Evolutionary conservation across 257 asterid species (phyloP), one percentile per base, ranked within the genome.

Genomic region (Cynanchum wilfordii): DNA sequence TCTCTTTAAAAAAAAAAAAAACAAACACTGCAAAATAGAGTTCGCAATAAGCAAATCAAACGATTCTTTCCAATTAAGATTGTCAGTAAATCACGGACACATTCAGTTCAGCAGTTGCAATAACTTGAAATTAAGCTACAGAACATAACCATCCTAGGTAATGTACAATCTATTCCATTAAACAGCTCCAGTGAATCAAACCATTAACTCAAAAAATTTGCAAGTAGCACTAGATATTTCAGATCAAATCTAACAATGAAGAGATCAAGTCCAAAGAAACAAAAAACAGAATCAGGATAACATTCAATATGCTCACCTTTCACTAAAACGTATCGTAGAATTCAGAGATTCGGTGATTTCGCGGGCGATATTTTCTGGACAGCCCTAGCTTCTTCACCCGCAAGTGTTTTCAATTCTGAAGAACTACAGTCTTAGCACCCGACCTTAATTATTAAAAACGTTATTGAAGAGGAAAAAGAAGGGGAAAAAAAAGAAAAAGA

Each of bases 1-100:
- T 82, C 24, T 6, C 9, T 62, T 64, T 27, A 36, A 80, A 71
- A 76, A 51, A 54, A 76, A n/a, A n/a, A n/a, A n/a, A n/a, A 51
- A 54, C 54, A 27, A 66, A 9, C 51, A 49, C 19, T 27, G 11
- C 1, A 50, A 15, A 55, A 8, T 67, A 42, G 10, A 44, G 16
- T 45, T 68, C 24, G 10, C 2, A 25, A 2, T 72, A 60, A 30
- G 30, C 44, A 63, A 63, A 63, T 33, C 8, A 63, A 63, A 63
- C 38, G 68, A 33, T 6, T 38, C 47, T 62, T 62, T 60, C 4
- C 68, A 17, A 62, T 15, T 13, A 62, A 30, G 44, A 33, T 62
- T 8, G 13, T 10, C 68, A 29, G 3, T 33, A 36, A 16, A 69
- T 12, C 63, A 54, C 2, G 51, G 11, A 52, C 16, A 22, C 66